Percentiles rank a stretch among this genome's conserved stretches.
phyloP scores from a whole-genome alignment of 2,329 filamentous ascomycete genomes.

The Cladosporium velox region DNA sequence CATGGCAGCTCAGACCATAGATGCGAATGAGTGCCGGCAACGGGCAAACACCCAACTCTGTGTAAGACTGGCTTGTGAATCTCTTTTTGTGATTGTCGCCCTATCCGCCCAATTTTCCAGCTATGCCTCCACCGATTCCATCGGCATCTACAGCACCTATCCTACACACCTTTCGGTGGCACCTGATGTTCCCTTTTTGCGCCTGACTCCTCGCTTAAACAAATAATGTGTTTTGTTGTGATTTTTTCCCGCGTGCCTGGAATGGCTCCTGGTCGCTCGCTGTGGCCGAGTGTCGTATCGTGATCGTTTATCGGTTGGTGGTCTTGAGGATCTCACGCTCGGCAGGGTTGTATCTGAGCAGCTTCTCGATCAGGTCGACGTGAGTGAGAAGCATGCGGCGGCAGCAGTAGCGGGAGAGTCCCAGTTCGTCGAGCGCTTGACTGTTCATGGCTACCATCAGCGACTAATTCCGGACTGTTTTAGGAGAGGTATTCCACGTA shows the following conservation, averaged over 20 bases:
- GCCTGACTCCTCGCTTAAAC: slow-evolving; percentile 21
- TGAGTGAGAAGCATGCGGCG: slow-evolving; percentile 99
- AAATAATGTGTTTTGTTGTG: background rate
- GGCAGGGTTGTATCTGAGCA: slow-evolving; percentile 67
- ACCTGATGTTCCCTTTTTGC: slow-evolving; percentile 7
- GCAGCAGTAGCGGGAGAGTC: slow-evolving; percentile 95
- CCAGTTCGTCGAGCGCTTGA: slow-evolving; percentile 93
- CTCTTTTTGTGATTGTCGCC: background rate
- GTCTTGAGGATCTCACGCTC: slow-evolving; percentile 41
- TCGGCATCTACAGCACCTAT: background rate
- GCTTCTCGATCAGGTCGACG: slow-evolving; percentile 97
- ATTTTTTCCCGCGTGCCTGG: background rate
- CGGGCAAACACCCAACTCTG: background rate
- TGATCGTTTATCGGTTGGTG: slow-evolving; percentile 21
- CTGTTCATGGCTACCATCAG: slow-evolving; percentile 50
- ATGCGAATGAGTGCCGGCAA: background rate
- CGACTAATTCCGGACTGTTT: background rate
- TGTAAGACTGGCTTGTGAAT: background rate
- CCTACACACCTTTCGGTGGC: background rate
- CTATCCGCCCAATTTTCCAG: background rate
- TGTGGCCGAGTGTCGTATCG: too few relatives aligned
- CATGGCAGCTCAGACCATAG: background rate
- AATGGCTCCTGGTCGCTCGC: background rate
- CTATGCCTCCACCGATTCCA: background rate
- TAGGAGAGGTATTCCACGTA: slow-evolving; percentile 24